Percentiles rank a stretch among this genome's conserved stretches.
These are phyloP conservation scores for Tetrastigma voinierianum DNA, from an alignment of 164 flowering plant species.

Conservation along the genomic window DNA sequence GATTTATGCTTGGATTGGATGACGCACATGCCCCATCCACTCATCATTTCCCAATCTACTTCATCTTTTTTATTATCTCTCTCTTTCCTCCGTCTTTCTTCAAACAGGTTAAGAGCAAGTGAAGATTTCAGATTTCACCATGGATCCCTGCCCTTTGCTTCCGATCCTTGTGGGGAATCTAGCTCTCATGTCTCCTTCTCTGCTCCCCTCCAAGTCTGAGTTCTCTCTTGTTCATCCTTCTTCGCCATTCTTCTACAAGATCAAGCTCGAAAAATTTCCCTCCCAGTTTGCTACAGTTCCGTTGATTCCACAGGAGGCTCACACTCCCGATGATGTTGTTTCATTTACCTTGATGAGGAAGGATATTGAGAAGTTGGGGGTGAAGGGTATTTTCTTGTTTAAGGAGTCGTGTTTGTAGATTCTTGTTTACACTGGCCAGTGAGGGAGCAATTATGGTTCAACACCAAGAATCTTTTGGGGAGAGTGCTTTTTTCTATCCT, in stretches of 20 bases:
- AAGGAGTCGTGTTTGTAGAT: conserved; percentile 17
- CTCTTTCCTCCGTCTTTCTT: too few species aligned
- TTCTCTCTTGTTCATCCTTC: conserved; percentile 23
- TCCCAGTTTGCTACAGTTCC: conserved; percentile 33
- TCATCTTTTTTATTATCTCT: too few species aligned
- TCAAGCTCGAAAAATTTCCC: conserved; percentile 40
- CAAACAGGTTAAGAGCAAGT: too few species aligned
- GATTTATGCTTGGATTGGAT: too few species aligned
- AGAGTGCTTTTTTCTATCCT: too few species aligned
- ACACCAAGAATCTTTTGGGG: conserved; percentile 34
- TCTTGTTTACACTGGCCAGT: conserved; percentile 21
- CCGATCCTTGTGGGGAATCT: conserved; percentile 47
- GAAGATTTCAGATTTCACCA: conserved; percentile 13
- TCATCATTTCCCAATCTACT: too few species aligned
- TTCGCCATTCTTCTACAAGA: conserved; percentile 37
- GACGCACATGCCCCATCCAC: too few species aligned
- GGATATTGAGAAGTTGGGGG: conserved; percentile 26
- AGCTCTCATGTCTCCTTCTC: conserved; percentile 31
- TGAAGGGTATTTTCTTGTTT: neutral
- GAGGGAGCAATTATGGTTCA: conserved; percentile 18
- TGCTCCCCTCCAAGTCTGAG: conserved; percentile 25
- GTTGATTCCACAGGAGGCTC: conserved; percentile 8
- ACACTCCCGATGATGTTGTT: conserved; percentile 18
- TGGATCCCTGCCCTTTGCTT: conserved; percentile 70
- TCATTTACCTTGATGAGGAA: conserved; percentile 32